These are phyloP conservation scores for Phalaenopsis aphrodite DNA, from an alignment of 106 monocot species.

Conservation along the genomic window DNA sequence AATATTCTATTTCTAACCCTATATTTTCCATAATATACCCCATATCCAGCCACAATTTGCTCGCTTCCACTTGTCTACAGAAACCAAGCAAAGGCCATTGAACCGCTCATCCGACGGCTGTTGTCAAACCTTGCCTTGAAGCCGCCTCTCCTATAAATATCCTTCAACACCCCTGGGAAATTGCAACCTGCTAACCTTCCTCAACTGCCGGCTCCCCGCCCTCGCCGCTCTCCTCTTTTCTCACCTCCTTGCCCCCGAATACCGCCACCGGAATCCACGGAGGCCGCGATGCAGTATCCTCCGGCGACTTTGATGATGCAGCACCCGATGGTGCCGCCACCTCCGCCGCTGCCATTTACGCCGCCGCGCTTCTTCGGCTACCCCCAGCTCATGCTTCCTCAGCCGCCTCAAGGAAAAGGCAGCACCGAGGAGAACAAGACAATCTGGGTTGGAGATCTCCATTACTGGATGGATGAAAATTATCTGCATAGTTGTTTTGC, in stretches of 20 bases:
- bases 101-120: conserved; percentile 6
- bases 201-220: background rate
- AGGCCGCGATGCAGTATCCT: conserved; percentile 32
- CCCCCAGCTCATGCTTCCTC: conserved; percentile 1
- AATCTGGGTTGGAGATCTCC: conserved; percentile 70
- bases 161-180: background rate
- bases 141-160: conserved; percentile 4
- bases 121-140: background rate
- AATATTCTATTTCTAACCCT: too few species aligned
- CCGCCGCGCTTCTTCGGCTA: conserved; percentile 9
- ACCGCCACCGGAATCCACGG: background rate
- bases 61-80: background rate
- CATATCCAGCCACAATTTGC: too few species aligned
- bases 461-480: conserved; percentile 79
- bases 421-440: conserved; percentile 62
- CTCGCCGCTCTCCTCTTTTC: background rate
- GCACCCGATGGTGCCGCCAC: conserved; percentile 31
- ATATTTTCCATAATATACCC: too few species aligned
- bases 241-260: background rate
- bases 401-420: conserved; percentile 14
- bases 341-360: conserved; percentile 9
- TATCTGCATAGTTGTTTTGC: conserved; percentile 61
- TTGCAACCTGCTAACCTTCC: background rate
- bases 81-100: background rate
- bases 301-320: conserved; percentile 19